phyloP scores from a whole-genome alignment of 176 grass and related monocot species.

The Oryza nivara region DNA sequence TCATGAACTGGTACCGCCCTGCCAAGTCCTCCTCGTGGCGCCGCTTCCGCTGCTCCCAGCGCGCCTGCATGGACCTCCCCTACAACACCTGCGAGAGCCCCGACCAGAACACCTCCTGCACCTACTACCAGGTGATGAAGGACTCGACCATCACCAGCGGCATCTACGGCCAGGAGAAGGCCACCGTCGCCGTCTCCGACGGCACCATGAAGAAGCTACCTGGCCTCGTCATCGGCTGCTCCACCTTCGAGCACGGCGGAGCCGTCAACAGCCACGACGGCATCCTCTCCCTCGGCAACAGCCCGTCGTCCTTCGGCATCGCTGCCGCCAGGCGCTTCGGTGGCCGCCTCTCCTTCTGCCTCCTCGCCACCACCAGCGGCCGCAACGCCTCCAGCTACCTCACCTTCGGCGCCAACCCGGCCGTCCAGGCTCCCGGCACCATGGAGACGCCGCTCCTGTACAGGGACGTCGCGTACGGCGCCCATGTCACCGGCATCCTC shows the following conservation, averaged over 20 bases:
- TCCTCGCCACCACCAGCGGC: conserved; percentile 58
- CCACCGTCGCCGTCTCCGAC: conserved; percentile 59
- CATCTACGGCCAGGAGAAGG: conserved; percentile 71
- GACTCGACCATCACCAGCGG: conserved; percentile 66
- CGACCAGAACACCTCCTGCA: conserved; percentile 51
- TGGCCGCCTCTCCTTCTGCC: conserved; percentile 87
- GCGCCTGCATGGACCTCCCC: conserved; percentile 51
- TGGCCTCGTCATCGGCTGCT: conserved; percentile 74
- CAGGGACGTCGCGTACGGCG: conserved; percentile 28
- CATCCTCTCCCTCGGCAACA: conserved; percentile 71
- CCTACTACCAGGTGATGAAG: conserved; percentile 36
- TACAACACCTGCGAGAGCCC: conserved; percentile 35
- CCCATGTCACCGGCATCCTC: conserved; percentile 40
- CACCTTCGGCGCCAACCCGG: conserved; percentile 63
- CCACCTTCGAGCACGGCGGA: conserved; percentile 48
- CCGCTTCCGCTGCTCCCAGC: conserved; percentile 57
- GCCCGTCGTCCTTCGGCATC: conserved; percentile 54
- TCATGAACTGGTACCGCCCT: conserved; percentile 54
- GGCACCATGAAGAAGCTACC: conserved; percentile 62
- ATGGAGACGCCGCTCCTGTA: conserved; percentile 52
- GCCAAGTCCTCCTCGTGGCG: conserved; percentile 66
- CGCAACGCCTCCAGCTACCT: conserved; percentile 68
- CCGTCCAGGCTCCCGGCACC: not conserved
- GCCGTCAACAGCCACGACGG: conserved; percentile 67
- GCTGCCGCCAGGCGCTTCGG: conserved; percentile 54